These are phyloP conservation scores for Daldinia caldariorum DNA, from an alignment of 495 filamentous ascomycete genomes.

Conservation along the genomic window DNA sequence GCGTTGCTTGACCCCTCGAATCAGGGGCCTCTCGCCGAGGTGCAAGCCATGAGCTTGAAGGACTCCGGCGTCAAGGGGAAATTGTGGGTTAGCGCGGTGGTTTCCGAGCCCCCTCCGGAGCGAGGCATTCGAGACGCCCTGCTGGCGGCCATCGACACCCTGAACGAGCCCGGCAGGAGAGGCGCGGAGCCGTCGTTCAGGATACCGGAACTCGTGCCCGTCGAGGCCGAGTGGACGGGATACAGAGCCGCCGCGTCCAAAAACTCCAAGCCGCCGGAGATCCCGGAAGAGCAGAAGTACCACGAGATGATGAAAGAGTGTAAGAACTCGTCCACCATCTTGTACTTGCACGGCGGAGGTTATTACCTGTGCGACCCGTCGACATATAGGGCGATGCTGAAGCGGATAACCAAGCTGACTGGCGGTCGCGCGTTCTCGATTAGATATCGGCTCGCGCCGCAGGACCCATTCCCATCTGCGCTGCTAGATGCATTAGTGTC, in stretches of 20 bases:
- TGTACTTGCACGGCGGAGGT: slow-evolving; percentile 94
- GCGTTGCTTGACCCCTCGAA: slow-evolving; percentile 56
- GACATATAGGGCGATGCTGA: slow-evolving; percentile 63
- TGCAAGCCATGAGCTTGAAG: slow-evolving; percentile 68
- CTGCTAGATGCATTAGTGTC: slow-evolving; percentile 84
- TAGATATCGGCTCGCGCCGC: slow-evolving; percentile 88
- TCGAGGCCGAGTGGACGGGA: slow-evolving; percentile 91
- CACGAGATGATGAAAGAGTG: slow-evolving; percentile 75
- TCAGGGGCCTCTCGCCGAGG: slow-evolving; percentile 63
- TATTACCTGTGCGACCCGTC: slow-evolving; percentile 82
- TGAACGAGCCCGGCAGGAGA: slow-evolving; percentile 60
- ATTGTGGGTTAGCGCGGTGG: slow-evolving; percentile 81
- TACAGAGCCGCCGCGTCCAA: slow-evolving; percentile 68
- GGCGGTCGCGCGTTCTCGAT: slow-evolving; percentile 75
- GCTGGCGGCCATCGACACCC: slow-evolving; percentile 70
- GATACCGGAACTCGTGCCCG: slow-evolving; percentile 63
- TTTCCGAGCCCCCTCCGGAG: slow-evolving; percentile 61
- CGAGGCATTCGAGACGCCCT: slow-evolving; percentile 67
- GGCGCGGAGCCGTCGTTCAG: slow-evolving; percentile 53
- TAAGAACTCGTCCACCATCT: slow-evolving; percentile 70
- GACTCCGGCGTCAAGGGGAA: slow-evolving; percentile 78
- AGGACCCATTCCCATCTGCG: slow-evolving; percentile 83
- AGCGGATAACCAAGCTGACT: slow-evolving; percentile 60
- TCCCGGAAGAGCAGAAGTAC: slow-evolving; percentile 79
- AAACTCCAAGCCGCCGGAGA: slow-evolving; percentile 63